Percentiles rank a stretch among this genome's conserved stretches.
Evolutionary conservation across 352 stramenopile genomes (phyloP).

Genomic region (Globisporangium megalacanthum): DNA sequence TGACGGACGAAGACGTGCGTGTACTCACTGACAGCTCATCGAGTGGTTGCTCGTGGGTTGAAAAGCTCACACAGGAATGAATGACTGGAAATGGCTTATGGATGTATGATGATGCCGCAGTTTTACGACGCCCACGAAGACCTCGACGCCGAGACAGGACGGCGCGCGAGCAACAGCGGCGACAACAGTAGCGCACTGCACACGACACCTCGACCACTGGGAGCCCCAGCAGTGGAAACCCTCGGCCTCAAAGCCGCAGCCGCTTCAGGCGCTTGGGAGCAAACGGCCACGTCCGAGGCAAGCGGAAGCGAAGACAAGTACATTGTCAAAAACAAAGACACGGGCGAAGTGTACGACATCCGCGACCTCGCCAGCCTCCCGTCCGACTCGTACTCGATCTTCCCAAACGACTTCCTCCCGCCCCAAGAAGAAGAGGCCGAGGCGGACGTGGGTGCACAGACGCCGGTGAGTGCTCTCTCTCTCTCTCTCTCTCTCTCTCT

Average conservation of each 20-base stretch:
- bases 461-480: not conserved
- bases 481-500: not conserved
- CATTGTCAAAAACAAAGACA: conserved; percentile 80
- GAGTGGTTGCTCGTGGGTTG: not conserved
- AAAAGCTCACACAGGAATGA: not conserved
- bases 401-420: conserved; percentile 59
- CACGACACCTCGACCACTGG: not conserved
- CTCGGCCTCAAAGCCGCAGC: too few relatives aligned
- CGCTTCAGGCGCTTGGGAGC: too few relatives aligned
- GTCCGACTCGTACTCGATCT: conserved; percentile 69
- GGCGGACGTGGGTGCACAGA: not conserved
- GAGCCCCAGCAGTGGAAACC: too few relatives aligned
- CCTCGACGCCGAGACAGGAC: conserved; percentile 27
- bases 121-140: conserved; percentile 72
- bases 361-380: conserved; percentile 50
- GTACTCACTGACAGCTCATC: not conserved
- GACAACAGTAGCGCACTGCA: conserved; percentile 6
- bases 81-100: too few relatives aligned
- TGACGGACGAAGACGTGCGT: conserved; percentile 60
- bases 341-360: conserved; percentile 75
- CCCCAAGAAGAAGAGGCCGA: conserved; percentile 30
- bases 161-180: conserved; percentile 11
- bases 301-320: conserved; percentile 35
- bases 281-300: conserved; percentile 4
- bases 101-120: conserved; percentile 17